These are phyloP conservation scores for Lentinula novae-zelandiae DNA, from an alignment of 1,284 basidiomycete genomes.

Conservation along the genomic window DNA sequence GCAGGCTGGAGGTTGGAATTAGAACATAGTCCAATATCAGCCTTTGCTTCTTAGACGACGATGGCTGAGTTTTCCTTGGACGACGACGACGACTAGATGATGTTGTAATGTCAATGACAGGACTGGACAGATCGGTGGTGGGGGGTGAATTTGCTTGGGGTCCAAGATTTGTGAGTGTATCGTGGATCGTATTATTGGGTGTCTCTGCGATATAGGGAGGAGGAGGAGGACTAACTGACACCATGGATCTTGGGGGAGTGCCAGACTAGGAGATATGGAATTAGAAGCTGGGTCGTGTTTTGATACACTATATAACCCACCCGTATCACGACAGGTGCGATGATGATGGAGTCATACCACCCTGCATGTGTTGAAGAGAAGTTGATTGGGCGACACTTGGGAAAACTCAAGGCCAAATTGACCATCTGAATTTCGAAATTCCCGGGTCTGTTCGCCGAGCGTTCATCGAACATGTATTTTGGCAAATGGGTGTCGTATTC, in stretches of 20 bases:
- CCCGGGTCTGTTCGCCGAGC: constrained; percentile 25
- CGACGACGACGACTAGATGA: neutral
- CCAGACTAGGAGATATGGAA: neutral
- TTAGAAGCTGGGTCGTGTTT: neutral
- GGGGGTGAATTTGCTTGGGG: neutral
- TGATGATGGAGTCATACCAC: constrained; percentile 44
- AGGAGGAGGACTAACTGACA: neutral
- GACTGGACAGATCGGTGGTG: neutral
- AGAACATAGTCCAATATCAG: constrained; percentile 16
- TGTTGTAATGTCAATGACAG: neutral
- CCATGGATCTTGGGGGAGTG: neutral
- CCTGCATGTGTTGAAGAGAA: constrained; percentile 32
- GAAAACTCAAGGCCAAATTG: constrained; percentile 38
- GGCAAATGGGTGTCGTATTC: constrained; percentile 23
- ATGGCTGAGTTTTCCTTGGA: neutral
- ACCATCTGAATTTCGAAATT: constrained; percentile 30
- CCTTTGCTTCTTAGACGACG: constrained; percentile 8
- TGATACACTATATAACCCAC: neutral
- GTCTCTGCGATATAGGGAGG: neutral
- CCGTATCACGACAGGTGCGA: neutral
- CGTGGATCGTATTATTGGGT: neutral
- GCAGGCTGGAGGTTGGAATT: constrained; percentile 10
- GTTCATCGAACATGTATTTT: constrained; percentile 22
- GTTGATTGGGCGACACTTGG: constrained; percentile 30
- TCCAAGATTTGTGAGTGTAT: neutral